Evolutionary conservation across 2,329 filamentous ascomycete species (phyloP).

Genomic region (Pyricularia sp.): DNA sequence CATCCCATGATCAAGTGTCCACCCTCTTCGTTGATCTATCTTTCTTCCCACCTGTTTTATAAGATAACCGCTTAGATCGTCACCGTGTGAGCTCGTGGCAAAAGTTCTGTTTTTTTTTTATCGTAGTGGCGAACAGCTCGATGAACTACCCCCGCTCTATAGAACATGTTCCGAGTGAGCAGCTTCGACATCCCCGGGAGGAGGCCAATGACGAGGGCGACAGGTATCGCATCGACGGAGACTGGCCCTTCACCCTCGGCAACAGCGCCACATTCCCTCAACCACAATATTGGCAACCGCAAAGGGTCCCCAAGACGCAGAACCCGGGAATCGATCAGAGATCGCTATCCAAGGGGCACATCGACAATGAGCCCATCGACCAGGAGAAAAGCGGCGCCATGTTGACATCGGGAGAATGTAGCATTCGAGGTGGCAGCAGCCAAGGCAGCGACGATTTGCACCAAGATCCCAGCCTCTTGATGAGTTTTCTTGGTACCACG

Average conservation of each 20-base stretch:
- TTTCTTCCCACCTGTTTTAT: not conserved
- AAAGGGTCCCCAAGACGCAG: not conserved
- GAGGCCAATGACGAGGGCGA: not conserved
- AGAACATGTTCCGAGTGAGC: not conserved
- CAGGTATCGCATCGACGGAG: not conserved
- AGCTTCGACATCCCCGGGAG: not conserved
- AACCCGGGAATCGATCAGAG: not conserved
- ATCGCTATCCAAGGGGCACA: not conserved
- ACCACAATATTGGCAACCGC: not conserved
- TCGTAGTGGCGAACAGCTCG: not conserved
- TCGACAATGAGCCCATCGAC: not conserved
- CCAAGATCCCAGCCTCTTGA: conserved; percentile 9
- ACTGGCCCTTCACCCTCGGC: not conserved
- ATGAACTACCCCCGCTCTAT: not conserved
- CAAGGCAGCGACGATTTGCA: conserved; percentile 7
- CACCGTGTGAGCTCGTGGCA: not conserved
- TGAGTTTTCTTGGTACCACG: conserved; percentile 28
- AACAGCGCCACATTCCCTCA: not conserved
- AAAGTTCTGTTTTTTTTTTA: not conserved
- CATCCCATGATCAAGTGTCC: not conserved
- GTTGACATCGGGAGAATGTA: not conserved
- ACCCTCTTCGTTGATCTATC: not conserved
- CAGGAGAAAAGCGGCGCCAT: not conserved
- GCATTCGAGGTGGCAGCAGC: not conserved
- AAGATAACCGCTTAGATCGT: not conserved